A percentile compares a stretch with the other conserved stretches of the same genome.
These are phyloP conservation scores for Wickerhamomyces rabaulensis DNA, from an alignment of 805 yeast genomes.

Conservation along the genomic window DNA sequence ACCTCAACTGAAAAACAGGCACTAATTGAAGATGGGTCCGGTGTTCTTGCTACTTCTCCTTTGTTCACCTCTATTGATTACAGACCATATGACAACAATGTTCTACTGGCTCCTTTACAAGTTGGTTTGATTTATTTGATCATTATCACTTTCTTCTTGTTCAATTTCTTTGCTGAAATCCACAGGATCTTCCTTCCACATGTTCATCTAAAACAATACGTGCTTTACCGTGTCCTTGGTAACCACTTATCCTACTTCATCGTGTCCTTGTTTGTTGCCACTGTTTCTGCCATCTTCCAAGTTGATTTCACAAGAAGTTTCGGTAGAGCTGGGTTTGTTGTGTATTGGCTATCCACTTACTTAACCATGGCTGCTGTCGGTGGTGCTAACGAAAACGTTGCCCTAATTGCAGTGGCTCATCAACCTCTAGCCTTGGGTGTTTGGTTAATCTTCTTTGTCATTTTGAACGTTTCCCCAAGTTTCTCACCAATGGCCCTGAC, in stretches of 20 bases:
- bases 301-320: constrained; percentile 51
- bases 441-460: constrained; percentile 69
- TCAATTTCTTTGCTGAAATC: constrained; percentile 49
- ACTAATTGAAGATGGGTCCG: constrained; percentile 16
- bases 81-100: constrained; percentile 45
- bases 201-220: constrained; percentile 38
- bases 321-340: constrained; percentile 67
- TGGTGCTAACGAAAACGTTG: constrained; percentile 63
- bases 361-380: constrained; percentile 75
- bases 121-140: constrained; percentile 71
- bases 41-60: constrained; percentile 31
- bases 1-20: constrained; percentile 21
- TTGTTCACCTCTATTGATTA: constrained; percentile 36
- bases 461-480: constrained; percentile 63
- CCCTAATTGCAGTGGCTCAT: constrained; percentile 42
- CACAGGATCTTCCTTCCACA: constrained; percentile 45
- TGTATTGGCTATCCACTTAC: constrained; percentile 66
- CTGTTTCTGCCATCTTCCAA: constrained; percentile 65
- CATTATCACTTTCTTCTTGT: constrained; percentile 68
- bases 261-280: constrained; percentile 51
- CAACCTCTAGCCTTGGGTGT: constrained; percentile 65
- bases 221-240: constrained; percentile 46
- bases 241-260: constrained; percentile 52
- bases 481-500: constrained; percentile 59
- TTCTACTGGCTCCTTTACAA: constrained; percentile 61